Evolutionary conservation across 2,329 filamentous ascomycete species (phyloP).

Genomic region (Colletotrichum simmondsii): DNA sequence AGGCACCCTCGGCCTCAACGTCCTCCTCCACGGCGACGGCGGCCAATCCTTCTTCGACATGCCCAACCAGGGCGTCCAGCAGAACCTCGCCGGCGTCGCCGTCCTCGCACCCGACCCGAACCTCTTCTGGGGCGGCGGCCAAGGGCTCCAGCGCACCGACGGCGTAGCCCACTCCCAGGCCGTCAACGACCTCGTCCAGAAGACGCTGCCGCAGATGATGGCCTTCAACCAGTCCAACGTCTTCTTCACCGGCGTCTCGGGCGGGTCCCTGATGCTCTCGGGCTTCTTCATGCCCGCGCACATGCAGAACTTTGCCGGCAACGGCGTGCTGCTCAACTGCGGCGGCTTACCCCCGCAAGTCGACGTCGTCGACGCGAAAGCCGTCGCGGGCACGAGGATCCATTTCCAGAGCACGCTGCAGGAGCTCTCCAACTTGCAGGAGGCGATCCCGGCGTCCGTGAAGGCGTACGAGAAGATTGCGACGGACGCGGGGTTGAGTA

Average conservation of each 20-base stretch:
- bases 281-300: slow-evolving; percentile 69
- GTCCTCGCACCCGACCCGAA: slow-evolving; percentile 64
- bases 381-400: slow-evolving; percentile 58
- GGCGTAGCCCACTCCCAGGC: slow-evolving; percentile 66
- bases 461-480: slow-evolving; percentile 62
- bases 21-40: slow-evolving; percentile 69
- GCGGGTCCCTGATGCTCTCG: slow-evolving; percentile 62
- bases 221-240: slow-evolving; percentile 63
- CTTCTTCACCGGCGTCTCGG: slow-evolving; percentile 68
- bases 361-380: slow-evolving; percentile 53
- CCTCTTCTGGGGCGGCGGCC: slow-evolving; percentile 68
- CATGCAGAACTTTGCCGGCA: slow-evolving; percentile 60
- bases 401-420: slow-evolving; percentile 67
- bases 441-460: slow-evolving; percentile 60
- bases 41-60: slow-evolving; percentile 69
- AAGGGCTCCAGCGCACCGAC: slow-evolving; percentile 62
- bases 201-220: slow-evolving; percentile 61
- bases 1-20: slow-evolving; percentile 61
- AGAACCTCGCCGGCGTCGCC: slow-evolving; percentile 62
- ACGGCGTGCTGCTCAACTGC: slow-evolving; percentile 66
- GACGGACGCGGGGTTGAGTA: slow-evolving; percentile 52
- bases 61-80: slow-evolving; percentile 63
- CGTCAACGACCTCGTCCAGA: slow-evolving; percentile 62
- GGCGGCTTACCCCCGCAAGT: slow-evolving; percentile 66
- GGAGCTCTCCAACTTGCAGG: slow-evolving; percentile 61